Evolutionary conservation across 495 filamentous ascomycete genomes (phyloP).

Genomic region (Haplographium delicatum): DNA sequence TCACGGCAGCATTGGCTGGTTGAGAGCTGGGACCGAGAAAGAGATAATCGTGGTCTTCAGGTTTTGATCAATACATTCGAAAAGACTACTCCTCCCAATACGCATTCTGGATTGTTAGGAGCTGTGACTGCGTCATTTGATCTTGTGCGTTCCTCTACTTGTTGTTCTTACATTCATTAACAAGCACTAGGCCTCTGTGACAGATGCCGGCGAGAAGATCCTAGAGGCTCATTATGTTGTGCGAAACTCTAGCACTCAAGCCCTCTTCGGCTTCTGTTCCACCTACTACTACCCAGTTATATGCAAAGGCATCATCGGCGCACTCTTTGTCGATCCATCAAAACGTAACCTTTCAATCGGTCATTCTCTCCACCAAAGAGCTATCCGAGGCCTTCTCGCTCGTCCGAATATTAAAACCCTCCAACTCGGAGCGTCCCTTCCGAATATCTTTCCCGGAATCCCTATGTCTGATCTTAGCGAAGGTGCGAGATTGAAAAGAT

Average conservation of each 20-base stretch:
- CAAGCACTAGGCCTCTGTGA: not conserved
- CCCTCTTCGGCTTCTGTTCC: conserved; percentile 81
- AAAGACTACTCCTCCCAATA: conserved; percentile 49
- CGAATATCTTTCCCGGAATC: conserved; percentile 76
- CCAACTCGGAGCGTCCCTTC: conserved; percentile 73
- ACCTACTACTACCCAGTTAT: conserved; percentile 72
- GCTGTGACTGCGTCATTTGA: conserved; percentile 74
- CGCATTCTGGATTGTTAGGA: conserved; percentile 54
- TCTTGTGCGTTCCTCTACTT: conserved; percentile 47
- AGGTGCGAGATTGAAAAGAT: conserved; percentile 26
- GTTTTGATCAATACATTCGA: conserved; percentile 60
- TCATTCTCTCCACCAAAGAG: conserved; percentile 75
- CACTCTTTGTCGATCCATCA: conserved; percentile 76
- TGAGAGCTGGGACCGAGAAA: conserved; percentile 72
- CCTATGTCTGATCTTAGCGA: conserved; percentile 31
- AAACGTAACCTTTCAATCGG: conserved; percentile 83
- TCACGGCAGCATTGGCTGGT: conserved; percentile 86
- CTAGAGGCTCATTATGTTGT: conserved; percentile 85
- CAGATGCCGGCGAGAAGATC: conserved; percentile 34
- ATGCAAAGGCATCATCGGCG: conserved; percentile 70
- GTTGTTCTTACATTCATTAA: not conserved
- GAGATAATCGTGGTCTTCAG: conserved; percentile 66
- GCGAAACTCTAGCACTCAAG: conserved; percentile 82
- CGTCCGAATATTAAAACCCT: conserved; percentile 61
- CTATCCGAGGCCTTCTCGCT: conserved; percentile 64